These are phyloP conservation scores for Podosphaera leucotricha DNA, from an alignment of 2,329 filamentous ascomycete species.

Conservation along the genomic window DNA sequence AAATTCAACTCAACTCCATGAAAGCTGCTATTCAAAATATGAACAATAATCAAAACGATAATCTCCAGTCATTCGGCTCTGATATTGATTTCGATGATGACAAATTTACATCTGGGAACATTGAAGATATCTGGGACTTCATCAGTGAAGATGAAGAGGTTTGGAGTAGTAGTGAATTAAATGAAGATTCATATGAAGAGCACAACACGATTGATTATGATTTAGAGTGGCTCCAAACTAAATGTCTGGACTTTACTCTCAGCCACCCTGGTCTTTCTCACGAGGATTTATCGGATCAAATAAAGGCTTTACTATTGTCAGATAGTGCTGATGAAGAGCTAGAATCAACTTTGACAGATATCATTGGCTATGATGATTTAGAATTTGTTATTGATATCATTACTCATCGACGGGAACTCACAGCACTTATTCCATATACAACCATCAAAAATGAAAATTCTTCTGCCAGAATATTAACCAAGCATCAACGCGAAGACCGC, in stretches of 20 bases:
- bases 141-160: constrained; percentile 54
- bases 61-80: constrained; percentile 26
- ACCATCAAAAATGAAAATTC: constrained; percentile 19
- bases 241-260: constrained; percentile 41
- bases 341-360: constrained; percentile 73
- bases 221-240: constrained; percentile 44
- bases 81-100: constrained; percentile 40
- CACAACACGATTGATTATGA: constrained; percentile 22
- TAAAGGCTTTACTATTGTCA: constrained; percentile 49
- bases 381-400: constrained; percentile 88
- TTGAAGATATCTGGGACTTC: constrained; percentile 71
- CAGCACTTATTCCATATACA: constrained; percentile 19
- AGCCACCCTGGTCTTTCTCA: constrained; percentile 43
- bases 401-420: constrained; percentile 45
- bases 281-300: constrained; percentile 51
- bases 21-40: constrained; percentile 58
- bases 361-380: constrained; percentile 79
- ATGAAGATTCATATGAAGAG: constrained; percentile 19
- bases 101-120: constrained; percentile 27
- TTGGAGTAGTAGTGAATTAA: constrained; percentile 39
- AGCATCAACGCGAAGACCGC: constrained; percentile 53
- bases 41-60: constrained; percentile 23
- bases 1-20: constrained; percentile 68
- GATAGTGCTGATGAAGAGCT: constrained; percentile 54
- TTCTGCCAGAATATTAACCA: constrained; percentile 40